These are phyloP conservation scores for Mortierella alpina DNA, from an alignment of 192 early-diverging fungal genomes.

Conservation along the genomic window DNA sequence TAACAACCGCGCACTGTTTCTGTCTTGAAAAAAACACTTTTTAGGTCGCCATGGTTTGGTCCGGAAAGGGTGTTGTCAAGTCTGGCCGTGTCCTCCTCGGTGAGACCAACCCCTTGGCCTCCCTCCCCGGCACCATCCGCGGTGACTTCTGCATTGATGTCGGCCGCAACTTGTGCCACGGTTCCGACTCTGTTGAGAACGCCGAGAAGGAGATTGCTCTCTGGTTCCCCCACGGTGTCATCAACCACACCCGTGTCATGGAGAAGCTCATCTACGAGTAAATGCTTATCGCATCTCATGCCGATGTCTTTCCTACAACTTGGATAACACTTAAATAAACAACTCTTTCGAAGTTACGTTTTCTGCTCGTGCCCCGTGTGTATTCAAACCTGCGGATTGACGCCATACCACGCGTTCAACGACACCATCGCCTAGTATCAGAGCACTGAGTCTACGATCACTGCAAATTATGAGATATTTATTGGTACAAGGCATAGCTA, in stretches of 20 bases:
- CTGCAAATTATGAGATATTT: no score
- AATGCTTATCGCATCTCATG: slow-evolving; percentile 10
- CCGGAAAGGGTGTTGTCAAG: slow-evolving; percentile 87
- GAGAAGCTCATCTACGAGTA: slow-evolving; percentile 57
- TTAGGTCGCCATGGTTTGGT: slow-evolving; percentile 79
- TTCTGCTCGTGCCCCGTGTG: no score
- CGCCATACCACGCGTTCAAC: no score
- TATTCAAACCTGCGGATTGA: no score
- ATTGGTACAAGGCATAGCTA: no score
- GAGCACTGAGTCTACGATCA: no score
- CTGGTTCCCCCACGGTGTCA: slow-evolving; percentile 71
- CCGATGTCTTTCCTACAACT: no score
- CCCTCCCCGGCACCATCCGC: slow-evolving; percentile 91
- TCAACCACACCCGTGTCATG: slow-evolving; percentile 34
- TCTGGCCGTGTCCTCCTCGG: slow-evolving; percentile 91
- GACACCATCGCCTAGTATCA: no score
- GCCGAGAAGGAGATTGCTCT: slow-evolving; percentile 83
- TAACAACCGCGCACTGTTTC: background rate
- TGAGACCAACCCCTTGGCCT: slow-evolving; percentile 90
- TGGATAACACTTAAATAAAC: no score
- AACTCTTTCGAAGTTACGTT: no score
- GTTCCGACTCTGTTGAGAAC: slow-evolving; percentile 86
- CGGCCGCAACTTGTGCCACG: slow-evolving; percentile 89
- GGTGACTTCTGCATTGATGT: slow-evolving; percentile 72
- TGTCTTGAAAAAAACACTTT: background rate